Evolutionary conservation across 768 basidiomycete species (phyloP), one percentile per base, ranked within the genome.

Genomic region (Rubroboletus pulcherrimus): DNA sequence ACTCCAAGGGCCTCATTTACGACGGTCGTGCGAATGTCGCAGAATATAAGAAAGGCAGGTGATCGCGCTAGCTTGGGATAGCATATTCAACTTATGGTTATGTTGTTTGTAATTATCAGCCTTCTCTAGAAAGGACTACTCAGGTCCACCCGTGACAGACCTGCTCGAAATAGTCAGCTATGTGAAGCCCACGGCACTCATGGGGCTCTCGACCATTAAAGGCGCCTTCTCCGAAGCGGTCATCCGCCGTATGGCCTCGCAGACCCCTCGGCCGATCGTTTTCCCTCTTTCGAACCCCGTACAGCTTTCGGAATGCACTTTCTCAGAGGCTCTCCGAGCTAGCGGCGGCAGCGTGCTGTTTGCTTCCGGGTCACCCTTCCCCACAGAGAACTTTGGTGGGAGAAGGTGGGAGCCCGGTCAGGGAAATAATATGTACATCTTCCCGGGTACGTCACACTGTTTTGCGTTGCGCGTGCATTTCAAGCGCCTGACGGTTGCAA

Each of bases 381-480:
- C 82, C 14, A 76, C 80, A 44, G 77, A 85, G 59, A 63, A 72
- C 53, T 87, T 77, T 73, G 71, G 78, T 35, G 85, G 84, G 31
- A 75, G 74, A 51, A 77, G 61, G 34, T 74, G 86, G 60, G 85
- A 86, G 60, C 85, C 94, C 2, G 91, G 91, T 24, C 95, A 97
- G 73, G 93, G 93, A 29, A 97, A 96, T 71, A 98, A 96, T 72
- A 93, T 94, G 91, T 90, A 89, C 70, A 87, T 89, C 65, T 87
- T 87, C 78, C 85, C 84, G 47, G 82, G 84, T 82, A 40, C 15
- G 72, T 64, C 15, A 2, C 5, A 2, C 5, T 12, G 12, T 26
- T 7, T n/a, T n/a, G 7, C 0, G 30, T 42, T 24, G 24, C n/a
- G 14, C 31, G 12, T 24, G 19, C n/a, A 10, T 44, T 14, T 14